Evolutionary conservation across 345 rosid species (phyloP).

Genomic region (Eucalyptus sp.): DNA sequence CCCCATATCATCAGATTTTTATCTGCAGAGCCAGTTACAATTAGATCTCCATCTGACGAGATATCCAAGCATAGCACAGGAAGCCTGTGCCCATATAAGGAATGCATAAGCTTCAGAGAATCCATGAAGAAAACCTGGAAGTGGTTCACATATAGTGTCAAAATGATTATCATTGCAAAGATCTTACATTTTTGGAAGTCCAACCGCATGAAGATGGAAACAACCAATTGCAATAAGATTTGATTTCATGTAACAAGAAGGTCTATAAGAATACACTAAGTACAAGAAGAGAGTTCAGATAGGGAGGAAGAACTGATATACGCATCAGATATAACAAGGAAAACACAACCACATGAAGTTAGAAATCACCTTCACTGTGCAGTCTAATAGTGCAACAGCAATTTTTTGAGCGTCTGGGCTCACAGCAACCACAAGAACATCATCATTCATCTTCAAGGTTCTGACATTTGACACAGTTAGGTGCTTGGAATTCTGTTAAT

Average conservation of each 20-base stretch:
- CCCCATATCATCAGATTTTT: slow-evolving; percentile 97
- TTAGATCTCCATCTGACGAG: slow-evolving; percentile 91
- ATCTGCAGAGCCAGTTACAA: slow-evolving; percentile 94
- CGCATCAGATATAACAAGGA: background rate
- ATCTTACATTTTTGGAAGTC: background rate
- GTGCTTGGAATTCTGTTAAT: slow-evolving; percentile 54
- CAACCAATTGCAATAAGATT: background rate
- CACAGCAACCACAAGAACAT: slow-evolving; percentile 72
- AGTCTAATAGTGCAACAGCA: slow-evolving; percentile 88
- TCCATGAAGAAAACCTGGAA: slow-evolving; percentile 88
- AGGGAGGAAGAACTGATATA: background rate
- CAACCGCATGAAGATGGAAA: background rate
- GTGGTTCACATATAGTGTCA: background rate
- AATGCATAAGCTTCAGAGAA: slow-evolving; percentile 74
- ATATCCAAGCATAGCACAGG: slow-evolving; percentile 94
- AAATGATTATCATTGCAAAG: background rate
- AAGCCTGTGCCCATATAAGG: slow-evolving; percentile 86
- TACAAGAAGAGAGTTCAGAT: background rate
- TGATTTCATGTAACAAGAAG: background rate
- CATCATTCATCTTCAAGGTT: slow-evolving; percentile 91
- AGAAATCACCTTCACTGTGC: slow-evolving; percentile 76
- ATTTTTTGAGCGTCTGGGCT: slow-evolving; percentile 87
- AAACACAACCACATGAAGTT: background rate
- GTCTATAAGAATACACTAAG: background rate
- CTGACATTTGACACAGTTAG: slow-evolving; percentile 53